Percentiles rank a stretch among this genome's conserved stretches.
Evolutionary conservation across 2,329 filamentous ascomycete genomes (phyloP).

Genomic region (Aspergillus transmontanensis): DNA sequence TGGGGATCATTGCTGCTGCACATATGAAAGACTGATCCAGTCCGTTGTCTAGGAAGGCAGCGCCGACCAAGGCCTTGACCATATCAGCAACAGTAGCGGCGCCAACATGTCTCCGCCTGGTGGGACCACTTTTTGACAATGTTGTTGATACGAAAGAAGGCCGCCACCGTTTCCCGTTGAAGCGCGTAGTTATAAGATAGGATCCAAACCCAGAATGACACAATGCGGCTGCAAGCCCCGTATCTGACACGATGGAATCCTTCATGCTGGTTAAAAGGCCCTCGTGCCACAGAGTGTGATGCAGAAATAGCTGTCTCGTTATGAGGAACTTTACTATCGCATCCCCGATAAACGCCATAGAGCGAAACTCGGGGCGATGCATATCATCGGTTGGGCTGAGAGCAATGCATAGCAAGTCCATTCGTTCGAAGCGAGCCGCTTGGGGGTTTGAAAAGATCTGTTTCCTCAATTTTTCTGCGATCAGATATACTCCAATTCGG

Average conservation of each 20-base stretch:
- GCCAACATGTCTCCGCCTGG: not conserved
- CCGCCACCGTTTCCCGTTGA: not conserved
- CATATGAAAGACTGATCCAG: slow-evolving; percentile 1
- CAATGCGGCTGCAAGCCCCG: not conserved
- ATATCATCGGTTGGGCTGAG: not conserved
- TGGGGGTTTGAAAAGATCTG: not conserved
- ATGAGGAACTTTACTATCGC: not conserved
- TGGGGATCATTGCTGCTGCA: slow-evolving; percentile 5
- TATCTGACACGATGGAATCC: not conserved
- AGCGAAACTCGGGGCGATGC: not conserved
- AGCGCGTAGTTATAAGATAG: not conserved
- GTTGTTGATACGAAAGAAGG: not conserved
- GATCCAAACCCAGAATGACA: not conserved
- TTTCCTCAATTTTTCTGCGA: not conserved
- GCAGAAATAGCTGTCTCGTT: slow-evolving; percentile 8
- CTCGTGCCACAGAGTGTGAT: slow-evolving; percentile 9
- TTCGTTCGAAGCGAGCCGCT: not conserved
- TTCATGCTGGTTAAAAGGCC: not conserved
- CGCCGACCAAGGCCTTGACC: slow-evolving; percentile 6
- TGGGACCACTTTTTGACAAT: not conserved
- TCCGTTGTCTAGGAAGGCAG: slow-evolving; percentile 5
- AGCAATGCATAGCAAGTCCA: not conserved
- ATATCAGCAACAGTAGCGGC: slow-evolving; percentile 1
- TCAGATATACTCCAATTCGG: not conserved
- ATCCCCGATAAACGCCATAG: slow-evolving; percentile 6